Base-by-base conservation (phyloP, 2,329 filamentous ascomycete genomes). In the Fusarium buxicola region DNA sequence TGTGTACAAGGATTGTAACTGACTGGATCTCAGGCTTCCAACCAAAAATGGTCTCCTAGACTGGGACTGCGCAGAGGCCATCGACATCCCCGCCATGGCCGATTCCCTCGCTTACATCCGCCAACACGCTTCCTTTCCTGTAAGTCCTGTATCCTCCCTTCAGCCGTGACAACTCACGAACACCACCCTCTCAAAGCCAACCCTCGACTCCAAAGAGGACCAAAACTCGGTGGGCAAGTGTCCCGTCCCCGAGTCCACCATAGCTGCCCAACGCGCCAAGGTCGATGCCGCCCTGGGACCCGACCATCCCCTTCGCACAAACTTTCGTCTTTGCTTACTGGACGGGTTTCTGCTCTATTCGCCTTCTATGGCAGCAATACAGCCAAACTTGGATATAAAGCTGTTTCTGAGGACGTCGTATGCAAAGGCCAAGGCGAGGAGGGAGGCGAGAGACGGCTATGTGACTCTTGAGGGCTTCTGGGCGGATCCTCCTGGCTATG, bases 401-500 rank as follows among this genome's bases (percentile, higher is more conserved):
- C 77, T 98, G 4, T 94, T 98, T 69, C 77, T 98, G 15, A 86
- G 88, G 0, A 90, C 91, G 2, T 85, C 86, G 25, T 89, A 89
- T 57, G 79, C 78, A 11, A 84, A 78, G 35, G 89, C 89, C 4
- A 90, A 89, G 70, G 77, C 80, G 30, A 82, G 92, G 21, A 80
- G 92, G 27, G 86, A 90, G 72, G 87, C 86, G 0, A 80, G 92
- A 50, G 87, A 84, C 65, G 91, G 91, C 10, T 95, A 95, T 74
- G 90, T 92, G 27, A 94, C 92, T 4, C 76, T 90, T 6, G 88
- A 97, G 71, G 94, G 94, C 25, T 99, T 97, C 79, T 99, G 95
- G 95, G 84, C 89, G 54, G 95, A 99, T 75, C 95, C 95, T 0
- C 92, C 92, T 0, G 94, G 92, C 0, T 99, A 98, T 74, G 93